These are phyloP conservation scores for Adiantum capillusveneris DNA, from an alignment of 75 land plant species.

Conservation along the genomic window DNA sequence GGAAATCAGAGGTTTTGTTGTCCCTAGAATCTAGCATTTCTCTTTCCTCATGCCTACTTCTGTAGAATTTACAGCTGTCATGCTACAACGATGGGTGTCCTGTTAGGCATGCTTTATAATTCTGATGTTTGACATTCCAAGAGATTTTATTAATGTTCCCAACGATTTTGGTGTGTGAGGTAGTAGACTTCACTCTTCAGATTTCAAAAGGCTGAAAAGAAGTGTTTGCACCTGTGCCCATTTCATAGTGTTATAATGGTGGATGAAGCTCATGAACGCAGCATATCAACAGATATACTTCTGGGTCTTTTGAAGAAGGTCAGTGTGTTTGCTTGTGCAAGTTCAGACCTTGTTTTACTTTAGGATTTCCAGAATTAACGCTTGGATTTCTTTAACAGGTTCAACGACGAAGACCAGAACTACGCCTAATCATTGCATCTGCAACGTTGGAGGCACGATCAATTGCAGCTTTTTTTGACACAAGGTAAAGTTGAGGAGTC, in stretches of 20 bases:
- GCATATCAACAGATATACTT: conserved; percentile 77
- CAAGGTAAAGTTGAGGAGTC: no score
- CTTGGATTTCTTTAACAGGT: conserved; percentile 29
- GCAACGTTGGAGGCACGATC: conserved; percentile 90
- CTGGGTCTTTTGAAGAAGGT: conserved; percentile 92
- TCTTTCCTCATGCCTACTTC: no score
- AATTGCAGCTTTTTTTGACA: conserved; percentile 58
- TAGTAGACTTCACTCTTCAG: no score
- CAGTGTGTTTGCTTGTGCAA: not conserved
- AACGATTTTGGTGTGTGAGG: not conserved
- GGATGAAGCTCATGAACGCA: conserved; percentile 96
- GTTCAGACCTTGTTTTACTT: not conserved
- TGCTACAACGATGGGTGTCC: no score
- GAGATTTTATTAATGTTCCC: no score
- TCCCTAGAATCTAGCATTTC: no score
- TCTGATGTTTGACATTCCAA: no score
- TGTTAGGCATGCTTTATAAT: no score
- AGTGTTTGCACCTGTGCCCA: not conserved
- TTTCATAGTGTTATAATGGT: conserved; percentile 83
- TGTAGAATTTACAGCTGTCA: no score
- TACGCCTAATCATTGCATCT: conserved; percentile 81
- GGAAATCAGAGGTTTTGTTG: no score
- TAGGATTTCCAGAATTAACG: no score
- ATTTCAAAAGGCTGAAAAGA: no score
- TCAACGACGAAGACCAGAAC: conserved; percentile 66